phyloP scores from a whole-genome alignment of 2,329 filamentous ascomycete genomes.

The Xylaria sp. region DNA sequence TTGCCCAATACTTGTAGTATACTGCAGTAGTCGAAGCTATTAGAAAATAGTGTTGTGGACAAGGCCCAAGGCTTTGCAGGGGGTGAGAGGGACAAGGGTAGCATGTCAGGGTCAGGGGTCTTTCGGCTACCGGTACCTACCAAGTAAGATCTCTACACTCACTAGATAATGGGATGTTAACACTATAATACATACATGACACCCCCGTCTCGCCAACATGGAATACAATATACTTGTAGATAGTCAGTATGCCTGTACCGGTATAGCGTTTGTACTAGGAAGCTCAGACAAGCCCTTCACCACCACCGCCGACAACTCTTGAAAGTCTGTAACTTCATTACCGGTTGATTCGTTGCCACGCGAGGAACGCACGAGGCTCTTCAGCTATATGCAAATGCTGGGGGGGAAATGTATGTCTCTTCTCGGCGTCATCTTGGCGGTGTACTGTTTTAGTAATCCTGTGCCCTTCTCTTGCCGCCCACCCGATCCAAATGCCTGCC shows the following conservation, averaged over 20 bases:
- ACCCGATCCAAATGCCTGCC: neutral
- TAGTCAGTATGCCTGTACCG: no score
- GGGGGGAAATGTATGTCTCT: neutral
- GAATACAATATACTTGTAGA: no score
- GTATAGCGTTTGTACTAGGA: no score
- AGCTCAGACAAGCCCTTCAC: no score
- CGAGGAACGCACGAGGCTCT: neutral
- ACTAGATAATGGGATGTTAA: neutral
- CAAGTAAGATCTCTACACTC: neutral
- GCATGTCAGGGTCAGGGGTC: neutral
- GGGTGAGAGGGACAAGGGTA: neutral
- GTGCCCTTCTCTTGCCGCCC: neutral
- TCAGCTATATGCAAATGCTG: constrained; percentile 13
- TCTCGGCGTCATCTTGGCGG: constrained; percentile 6
- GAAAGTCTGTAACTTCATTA: neutral
- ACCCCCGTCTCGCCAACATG: neutral
- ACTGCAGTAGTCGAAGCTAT: neutral
- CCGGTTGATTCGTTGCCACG: neutral
- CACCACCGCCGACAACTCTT: neutral
- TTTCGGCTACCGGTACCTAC: constrained; percentile 11
- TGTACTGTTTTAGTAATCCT: constrained; percentile 14
- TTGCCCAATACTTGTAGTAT: neutral
- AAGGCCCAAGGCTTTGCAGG: neutral
- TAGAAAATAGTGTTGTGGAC: neutral
- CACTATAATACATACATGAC: neutral